Base-by-base conservation (phyloP, 768 basidiomycete species). In the Pulveroboletus sp. region DNA sequence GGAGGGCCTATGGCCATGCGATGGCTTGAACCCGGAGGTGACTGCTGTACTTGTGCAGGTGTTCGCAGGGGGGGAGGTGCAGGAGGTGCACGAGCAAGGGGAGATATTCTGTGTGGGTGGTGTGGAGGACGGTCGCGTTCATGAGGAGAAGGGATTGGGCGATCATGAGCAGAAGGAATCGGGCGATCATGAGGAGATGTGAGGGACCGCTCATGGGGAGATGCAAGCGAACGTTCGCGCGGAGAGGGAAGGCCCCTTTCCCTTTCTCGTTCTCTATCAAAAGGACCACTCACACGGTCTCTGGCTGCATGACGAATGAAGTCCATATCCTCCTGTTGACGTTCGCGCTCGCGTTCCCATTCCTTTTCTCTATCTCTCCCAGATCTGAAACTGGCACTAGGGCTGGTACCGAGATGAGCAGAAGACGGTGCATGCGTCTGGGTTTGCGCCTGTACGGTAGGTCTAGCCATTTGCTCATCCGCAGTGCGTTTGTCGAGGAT, bases 401-500 rank as follows among this genome's bases (percentile, higher is more conserved):
- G 52, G 35, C 56, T 65, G n/a, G 66, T 55, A 44, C 39, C 52
- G 17, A 58, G 58, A 44, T 61, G 63, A 33, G 51, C 36, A 14
- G 63, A 48, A 7, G 61, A 35, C 0, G 58, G 35, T 7, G 39
- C 44, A 21, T 64, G 58, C 0, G 44, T n/a, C n/a, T 67, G 64
- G 6, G 46, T 30, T 27, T 44, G 59, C 0, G 54, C 35, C 40
- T 64, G 62, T 1, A 50, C 27, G n/a, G 60, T 9, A 1, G 57
- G 51, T 47, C 65, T 61, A 1, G 62, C 51, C 52, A 66, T 62
- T 18, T 65, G 64, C 18, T 65, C 64, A 21, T 65, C 64, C 8
- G 58, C 65, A 6, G 64, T 68, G 31, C 62, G 66, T 31, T 66
- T 55, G 43, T 66, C 67, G 42, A 67, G 65, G 41, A 65, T 55